Percentiles rank a stretch among this genome's conserved stretches.
These are phyloP conservation scores for Eucalyptus regnans DNA, from an alignment of 345 rosid species.

Conservation along the genomic window DNA sequence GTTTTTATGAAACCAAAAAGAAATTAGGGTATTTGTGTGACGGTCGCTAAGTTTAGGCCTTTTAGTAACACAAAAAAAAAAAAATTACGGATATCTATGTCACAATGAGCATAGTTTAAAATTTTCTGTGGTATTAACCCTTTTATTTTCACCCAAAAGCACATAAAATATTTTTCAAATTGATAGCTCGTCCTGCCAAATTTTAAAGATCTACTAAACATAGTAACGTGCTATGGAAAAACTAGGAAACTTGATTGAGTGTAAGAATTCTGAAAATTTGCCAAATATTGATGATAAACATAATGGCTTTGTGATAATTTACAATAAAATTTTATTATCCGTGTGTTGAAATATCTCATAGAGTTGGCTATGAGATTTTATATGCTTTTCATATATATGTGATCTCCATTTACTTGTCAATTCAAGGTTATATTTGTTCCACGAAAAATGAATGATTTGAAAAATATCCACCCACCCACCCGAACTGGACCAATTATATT, in stretches of 20 bases:
- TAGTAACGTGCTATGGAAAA: neutral
- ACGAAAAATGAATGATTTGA: too few species aligned
- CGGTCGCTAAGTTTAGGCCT: too few species aligned
- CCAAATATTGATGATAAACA: neutral
- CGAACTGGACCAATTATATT: too few species aligned
- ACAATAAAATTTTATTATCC: neutral
- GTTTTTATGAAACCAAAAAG: too few species aligned
- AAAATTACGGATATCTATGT: too few species aligned
- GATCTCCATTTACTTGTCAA: neutral
- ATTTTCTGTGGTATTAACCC: too few species aligned
- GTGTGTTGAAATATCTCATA: neutral
- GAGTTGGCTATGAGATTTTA: neutral
- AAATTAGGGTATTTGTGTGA: too few species aligned
- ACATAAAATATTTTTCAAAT: neutral
- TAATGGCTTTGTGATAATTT: neutral
- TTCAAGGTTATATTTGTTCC: neutral
- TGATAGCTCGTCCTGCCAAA: neutral
- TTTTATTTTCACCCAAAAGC: neutral
- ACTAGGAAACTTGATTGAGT: neutral
- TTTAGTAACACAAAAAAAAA: too few species aligned
- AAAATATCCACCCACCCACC: too few species aligned
- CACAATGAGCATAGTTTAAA: too few species aligned
- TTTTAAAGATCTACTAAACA: neutral
- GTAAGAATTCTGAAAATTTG: neutral
- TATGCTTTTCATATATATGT: neutral